Conservation (phyloP, 176 grass and related monocot species). For the Oryza brachyantha region DNA sequence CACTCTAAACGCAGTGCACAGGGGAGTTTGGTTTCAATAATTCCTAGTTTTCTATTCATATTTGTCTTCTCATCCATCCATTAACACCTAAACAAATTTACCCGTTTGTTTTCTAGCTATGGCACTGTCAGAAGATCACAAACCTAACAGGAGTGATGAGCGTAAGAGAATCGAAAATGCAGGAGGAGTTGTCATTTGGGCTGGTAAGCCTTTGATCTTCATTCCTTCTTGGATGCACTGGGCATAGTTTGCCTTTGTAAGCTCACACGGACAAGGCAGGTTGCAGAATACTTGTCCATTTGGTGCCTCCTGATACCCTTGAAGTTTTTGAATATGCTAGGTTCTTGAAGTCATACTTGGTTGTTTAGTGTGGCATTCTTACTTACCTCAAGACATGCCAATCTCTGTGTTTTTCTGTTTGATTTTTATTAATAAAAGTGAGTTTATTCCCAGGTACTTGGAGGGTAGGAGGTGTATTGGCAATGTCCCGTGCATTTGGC, state of each 20-base stretch:
- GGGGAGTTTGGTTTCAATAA: background rate
- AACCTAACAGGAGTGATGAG: slow-evolving; percentile 87
- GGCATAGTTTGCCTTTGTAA: background rate
- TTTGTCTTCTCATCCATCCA: background rate
- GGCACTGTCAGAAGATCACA: slow-evolving; percentile 90
- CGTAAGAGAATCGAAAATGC: slow-evolving; percentile 84
- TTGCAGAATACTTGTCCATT: slow-evolving; percentile 16
- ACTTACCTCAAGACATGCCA: background rate
- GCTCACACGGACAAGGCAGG: background rate
- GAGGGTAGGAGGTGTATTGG: slow-evolving; percentile 84
- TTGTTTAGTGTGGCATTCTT: background rate
- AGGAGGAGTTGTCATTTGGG: slow-evolving; percentile 91
- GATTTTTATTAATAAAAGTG: slow-evolving; percentile 28
- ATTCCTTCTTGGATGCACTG: background rate
- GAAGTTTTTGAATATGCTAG: background rate
- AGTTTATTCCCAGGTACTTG: slow-evolving; percentile 63
- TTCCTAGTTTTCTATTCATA: slow-evolving; percentile 1
- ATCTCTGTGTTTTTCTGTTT: background rate
- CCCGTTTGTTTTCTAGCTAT: slow-evolving; percentile 60
- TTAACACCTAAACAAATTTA: background rate
- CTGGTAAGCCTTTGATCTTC: slow-evolving; percentile 58
- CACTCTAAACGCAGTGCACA: background rate
- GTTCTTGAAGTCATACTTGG: background rate
- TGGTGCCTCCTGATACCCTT: slow-evolving; percentile 19
- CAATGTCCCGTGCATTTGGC: slow-evolving; percentile 97